phyloP scores from a whole-genome alignment of 495 filamentous ascomycete species.

The Pyronema domesticum region DNA sequence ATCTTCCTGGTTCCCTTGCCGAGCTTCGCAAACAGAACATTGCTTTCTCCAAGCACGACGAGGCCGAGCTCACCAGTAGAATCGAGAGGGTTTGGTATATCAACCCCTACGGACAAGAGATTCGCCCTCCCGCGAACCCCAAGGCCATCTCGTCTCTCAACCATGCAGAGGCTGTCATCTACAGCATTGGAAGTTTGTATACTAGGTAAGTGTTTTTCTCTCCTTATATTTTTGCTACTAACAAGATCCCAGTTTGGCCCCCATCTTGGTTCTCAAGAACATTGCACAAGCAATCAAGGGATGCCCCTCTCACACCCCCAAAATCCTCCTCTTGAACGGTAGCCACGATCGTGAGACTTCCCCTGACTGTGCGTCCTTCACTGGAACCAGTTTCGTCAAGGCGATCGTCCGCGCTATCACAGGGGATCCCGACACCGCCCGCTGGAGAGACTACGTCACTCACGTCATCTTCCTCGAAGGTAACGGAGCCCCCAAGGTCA shows the following conservation, averaged over 20 bases:
- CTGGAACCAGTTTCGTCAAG: conserved; percentile 57
- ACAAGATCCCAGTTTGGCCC: conserved; percentile 36
- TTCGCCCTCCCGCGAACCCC: conserved; percentile 61
- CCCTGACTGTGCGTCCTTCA: conserved; percentile 38
- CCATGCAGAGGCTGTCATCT: conserved; percentile 50
- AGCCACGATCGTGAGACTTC: conserved; percentile 74
- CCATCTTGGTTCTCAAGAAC: conserved; percentile 48
- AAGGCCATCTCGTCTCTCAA: conserved; percentile 51
- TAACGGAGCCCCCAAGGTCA: conserved; percentile 48
- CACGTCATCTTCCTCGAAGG: conserved; percentile 73
- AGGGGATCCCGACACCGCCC: conserved; percentile 27
- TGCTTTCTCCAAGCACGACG: conserved; percentile 52
- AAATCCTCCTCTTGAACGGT: conserved; percentile 75
- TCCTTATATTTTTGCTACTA: too few relatives aligned
- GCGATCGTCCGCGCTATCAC: conserved; percentile 53
- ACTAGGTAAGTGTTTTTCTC: conserved; percentile 27
- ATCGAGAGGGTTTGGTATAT: conserved; percentile 90
- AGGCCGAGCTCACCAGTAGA: conserved; percentile 52
- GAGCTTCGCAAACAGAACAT: conserved; percentile 64
- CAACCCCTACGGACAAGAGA: conserved; percentile 86
- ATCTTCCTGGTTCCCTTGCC: conserved; percentile 68
- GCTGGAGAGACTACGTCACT: conserved; percentile 47
- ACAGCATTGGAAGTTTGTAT: conserved; percentile 81
- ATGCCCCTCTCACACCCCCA: conserved; percentile 30
- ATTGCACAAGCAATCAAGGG: conserved; percentile 38